Evolutionary conservation across 192 early-diverging fungal species (phyloP), one percentile per base, ranked within the genome.

Genomic region (Gonapodya sp.): DNA sequence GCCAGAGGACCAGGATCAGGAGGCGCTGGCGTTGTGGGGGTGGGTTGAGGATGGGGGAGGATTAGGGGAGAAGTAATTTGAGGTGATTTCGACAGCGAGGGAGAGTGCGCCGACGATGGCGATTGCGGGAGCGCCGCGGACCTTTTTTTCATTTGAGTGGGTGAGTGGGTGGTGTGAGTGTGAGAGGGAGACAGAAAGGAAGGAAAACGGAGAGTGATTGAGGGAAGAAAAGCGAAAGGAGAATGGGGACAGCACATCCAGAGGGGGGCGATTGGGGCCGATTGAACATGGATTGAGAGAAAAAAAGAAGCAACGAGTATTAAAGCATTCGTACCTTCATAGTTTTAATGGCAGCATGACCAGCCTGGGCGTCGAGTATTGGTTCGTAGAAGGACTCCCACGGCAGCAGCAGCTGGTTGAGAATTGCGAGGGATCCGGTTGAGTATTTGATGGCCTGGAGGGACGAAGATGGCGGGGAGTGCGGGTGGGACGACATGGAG

Each of bases 21-120:
- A n/a, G n/a, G n/a, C n/a, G n/a, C n/a, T n/a, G n/a, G n/a, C n/a
- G n/a, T n/a, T n/a, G n/a, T n/a, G n/a, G n/a, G n/a, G n/a, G n/a
- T n/a, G n/a, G n/a, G n/a, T n/a, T n/a, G n/a, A n/a, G 8, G 24
- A 64, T 24, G 46, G 46, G 46, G 46, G 8, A 24, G 46, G 46
- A 16, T 8, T 8, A 24, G 46, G 24, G 46, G 46, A 64, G 46
- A 64, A 64, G 46, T 64, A 64, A 24, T 24, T 16, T 24, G 46
- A 64, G 46, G 30, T 32, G 75, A 95, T 84, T 78, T 97, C 96
- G 0, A 96, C 94, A 0, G 95, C 96, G 2, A 98, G 89, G 0
- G 94, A 91, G 0, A 97, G 88, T 0, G 95, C 95, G 0, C 96
- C 97, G 31, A 98, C 96, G 79, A 99, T 96, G 81, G 95, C 97